phyloP scores from a whole-genome alignment of 805 yeast genomes.

The Ogataea corticis region DNA sequence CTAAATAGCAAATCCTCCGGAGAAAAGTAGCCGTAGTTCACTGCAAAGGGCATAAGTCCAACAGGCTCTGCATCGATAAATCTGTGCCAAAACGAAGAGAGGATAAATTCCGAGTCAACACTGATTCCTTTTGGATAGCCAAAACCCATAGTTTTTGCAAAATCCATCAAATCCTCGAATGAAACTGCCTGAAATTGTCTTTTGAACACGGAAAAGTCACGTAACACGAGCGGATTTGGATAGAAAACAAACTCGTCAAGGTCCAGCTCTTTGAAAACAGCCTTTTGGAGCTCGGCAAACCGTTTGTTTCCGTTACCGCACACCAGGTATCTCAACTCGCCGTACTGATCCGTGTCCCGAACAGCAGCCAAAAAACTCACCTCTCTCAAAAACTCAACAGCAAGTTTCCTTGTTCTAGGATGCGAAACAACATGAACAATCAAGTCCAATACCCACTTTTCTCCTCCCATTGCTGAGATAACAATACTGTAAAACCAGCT shows the following conservation, averaged over 20 bases:
- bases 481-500: slow-evolving; percentile 30
- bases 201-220: slow-evolving; percentile 2
- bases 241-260: slow-evolving; percentile 2
- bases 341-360: neutral
- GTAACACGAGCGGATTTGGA: slow-evolving; percentile 8
- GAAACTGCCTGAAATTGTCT: neutral
- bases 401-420: slow-evolving; percentile 41
- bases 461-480: slow-evolving; percentile 15
- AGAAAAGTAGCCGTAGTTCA: neutral
- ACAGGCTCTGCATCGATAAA: slow-evolving; percentile 6
- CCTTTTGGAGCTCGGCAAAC: slow-evolving; percentile 1
- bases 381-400: slow-evolving; percentile 34
- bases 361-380: slow-evolving; percentile 23
- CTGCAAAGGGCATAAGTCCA: neutral
- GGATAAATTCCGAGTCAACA: slow-evolving; percentile 11
- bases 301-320: neutral
- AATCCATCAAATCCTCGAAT: slow-evolving; percentile 1
- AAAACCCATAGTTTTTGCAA: slow-evolving; percentile 5
- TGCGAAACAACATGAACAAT: slow-evolving; percentile 37
- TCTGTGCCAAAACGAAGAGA: slow-evolving; percentile 19
- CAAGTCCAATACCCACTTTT: slow-evolving; percentile 23
- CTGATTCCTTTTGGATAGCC: slow-evolving; percentile 7
- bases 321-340: slow-evolving; percentile 5
- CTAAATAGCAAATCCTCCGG: slow-evolving; percentile 12
- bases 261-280: slow-evolving; percentile 2